Base-by-base conservation (phyloP, 139 green algal species). In the Tetradesmus lagerheimii region DNA sequence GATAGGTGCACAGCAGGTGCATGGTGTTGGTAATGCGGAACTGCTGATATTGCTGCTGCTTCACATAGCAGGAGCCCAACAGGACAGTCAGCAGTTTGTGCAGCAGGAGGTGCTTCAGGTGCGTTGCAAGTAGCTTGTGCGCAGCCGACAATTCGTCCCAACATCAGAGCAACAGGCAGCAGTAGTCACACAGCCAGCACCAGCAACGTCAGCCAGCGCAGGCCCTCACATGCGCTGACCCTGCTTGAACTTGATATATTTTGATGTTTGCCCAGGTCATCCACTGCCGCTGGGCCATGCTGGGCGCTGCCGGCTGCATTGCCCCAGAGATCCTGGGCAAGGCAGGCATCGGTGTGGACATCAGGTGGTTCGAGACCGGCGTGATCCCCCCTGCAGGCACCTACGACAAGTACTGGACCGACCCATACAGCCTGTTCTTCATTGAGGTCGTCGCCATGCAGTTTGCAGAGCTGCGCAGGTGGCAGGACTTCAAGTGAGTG, bases 401-500 rank as follows among this genome's bases (percentile, higher is more conserved):
- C 50, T 96, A 96, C 79, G 88, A 95, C 77, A 90, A 92, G 82
- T 99, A 98, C 96, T 99, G 98, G 97, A 93, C 93, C 47, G 96
- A 99, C 94, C 95, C 97, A 74, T 98, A 97, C 93, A 95, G 95
- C 35, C 95, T 99, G 38, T 99, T 99, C 96, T 98, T 95, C 91
- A 93, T 99, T 43, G 96, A 99, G 95, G 93, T 98, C 47, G 93
- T 99, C 43, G 77, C 95, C 39, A 98, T 99, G 93, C 94, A 99
- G 92, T 99, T 99, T 89, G 98, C 97, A 83, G 98, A 99, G 95
- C 96, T 99, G 16, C 92, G 93, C 78, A 93, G 97, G 80, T 95
- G 94, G 86, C 97, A 98, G 91, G 96, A 96, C 91, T 95, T 91
- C 92, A 94, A 67, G 83, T 88, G 35, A 80, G 64, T 66, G 14